Percentiles rank a stretch among this genome's conserved stretches.
Evolutionary conservation across 192 early-diverging fungal species (phyloP).

Genomic region (Pilobolus umbonatus): DNA sequence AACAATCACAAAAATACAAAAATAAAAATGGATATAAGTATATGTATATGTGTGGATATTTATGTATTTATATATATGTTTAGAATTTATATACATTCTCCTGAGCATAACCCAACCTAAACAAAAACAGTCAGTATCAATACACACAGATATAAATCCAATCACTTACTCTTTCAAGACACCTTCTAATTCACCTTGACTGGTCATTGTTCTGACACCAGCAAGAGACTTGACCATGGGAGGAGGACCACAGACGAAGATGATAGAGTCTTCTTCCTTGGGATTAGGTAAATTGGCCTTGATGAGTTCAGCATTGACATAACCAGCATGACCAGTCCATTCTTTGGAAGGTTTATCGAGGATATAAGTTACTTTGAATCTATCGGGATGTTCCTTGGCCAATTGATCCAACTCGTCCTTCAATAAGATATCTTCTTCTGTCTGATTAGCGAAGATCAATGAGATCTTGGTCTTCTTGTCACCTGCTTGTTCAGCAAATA

Average conservation of each 20-base stretch:
- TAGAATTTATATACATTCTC: conserved; percentile 14
- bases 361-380: conserved; percentile 66
- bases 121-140: neutral
- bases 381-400: conserved; percentile 53
- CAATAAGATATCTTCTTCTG: conserved; percentile 67
- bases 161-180: conserved; percentile 61
- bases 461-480: conserved; percentile 70
- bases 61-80: neutral
- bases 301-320: conserved; percentile 68
- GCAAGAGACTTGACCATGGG: conserved; percentile 68
- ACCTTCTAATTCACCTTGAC: conserved; percentile 80
- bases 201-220: conserved; percentile 73
- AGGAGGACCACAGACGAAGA: conserved; percentile 57
- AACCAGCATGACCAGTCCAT: conserved; percentile 77
- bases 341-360: conserved; percentile 55
- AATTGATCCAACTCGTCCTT: conserved; percentile 57
- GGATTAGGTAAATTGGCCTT: conserved; percentile 65
- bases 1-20: neutral
- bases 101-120: conserved; percentile 10
- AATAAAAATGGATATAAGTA: neutral
- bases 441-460: conserved; percentile 67
- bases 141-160: conserved; percentile 9
- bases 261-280: conserved; percentile 41
- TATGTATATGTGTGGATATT: neutral
- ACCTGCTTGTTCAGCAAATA: conserved; percentile 50